phyloP scores from a whole-genome alignment of 805 yeast genomes.

The Ogataea chonburiensis region DNA sequence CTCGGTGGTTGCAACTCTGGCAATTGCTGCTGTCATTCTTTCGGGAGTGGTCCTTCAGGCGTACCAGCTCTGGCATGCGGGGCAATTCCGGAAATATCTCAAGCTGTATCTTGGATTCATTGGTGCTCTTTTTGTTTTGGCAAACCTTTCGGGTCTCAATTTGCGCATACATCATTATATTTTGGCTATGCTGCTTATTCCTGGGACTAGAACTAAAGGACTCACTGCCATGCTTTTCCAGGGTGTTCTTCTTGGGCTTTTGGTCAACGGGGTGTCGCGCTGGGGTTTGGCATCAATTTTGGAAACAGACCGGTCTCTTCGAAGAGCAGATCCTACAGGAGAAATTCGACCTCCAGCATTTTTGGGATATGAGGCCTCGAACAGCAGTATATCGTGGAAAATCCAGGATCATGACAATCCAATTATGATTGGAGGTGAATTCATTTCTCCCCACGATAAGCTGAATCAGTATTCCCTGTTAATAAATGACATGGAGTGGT shows the following conservation, averaged over 20 bases:
- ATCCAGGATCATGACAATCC: constrained; percentile 18
- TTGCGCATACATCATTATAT: constrained; percentile 80
- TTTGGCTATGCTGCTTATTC: constrained; percentile 70
- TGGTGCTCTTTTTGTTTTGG: constrained; percentile 43
- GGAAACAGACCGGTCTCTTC: constrained; percentile 66
- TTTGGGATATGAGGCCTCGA: constrained; percentile 30
- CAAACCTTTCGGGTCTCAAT: constrained; percentile 62
- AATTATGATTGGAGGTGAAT: constrained; percentile 27
- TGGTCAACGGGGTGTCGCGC: constrained; percentile 79
- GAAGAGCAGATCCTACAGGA: constrained; percentile 73
- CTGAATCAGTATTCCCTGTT: constrained; percentile 60
- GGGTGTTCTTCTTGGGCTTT: constrained; percentile 78
- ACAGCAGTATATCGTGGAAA: constrained; percentile 41
- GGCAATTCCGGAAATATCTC: constrained; percentile 60
- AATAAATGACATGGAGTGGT: constrained; percentile 77
- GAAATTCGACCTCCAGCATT: constrained; percentile 51
- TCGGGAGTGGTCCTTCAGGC: constrained; percentile 71
- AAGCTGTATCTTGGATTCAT: constrained; percentile 50
- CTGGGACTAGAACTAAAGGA: constrained; percentile 81
- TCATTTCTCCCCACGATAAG: constrained; percentile 27
- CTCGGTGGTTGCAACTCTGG: constrained; percentile 60
- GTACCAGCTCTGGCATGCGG: constrained; percentile 74
- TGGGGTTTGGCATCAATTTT: constrained; percentile 94
- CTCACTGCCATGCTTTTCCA: constrained; percentile 71
- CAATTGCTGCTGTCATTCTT: constrained; percentile 47